Conservation (phyloP, 2,329 filamentous ascomycete genomes). For the Alternaria infectoria region DNA sequence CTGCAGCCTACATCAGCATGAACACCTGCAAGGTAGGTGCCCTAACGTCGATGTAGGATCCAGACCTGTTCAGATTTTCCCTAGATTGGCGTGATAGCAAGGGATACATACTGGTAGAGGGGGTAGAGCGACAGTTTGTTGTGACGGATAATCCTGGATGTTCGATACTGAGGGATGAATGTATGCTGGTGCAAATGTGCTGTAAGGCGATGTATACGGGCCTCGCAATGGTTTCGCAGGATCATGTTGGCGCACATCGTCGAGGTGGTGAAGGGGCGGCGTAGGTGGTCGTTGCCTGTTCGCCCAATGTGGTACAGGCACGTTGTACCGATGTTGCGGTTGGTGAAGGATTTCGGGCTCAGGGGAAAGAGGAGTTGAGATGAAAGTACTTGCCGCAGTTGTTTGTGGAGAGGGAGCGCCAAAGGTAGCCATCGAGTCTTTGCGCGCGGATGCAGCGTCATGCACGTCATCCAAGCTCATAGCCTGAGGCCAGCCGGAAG, state of each 20-base stretch:
- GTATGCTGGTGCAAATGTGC: neutral
- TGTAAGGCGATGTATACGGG: neutral
- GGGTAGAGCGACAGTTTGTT: neutral
- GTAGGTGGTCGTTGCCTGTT: neutral
- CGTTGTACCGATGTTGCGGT: neutral
- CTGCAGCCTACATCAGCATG: too few relatives aligned
- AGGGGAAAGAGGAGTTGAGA: neutral
- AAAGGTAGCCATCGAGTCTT: neutral
- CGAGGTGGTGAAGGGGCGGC: conserved; percentile 3
- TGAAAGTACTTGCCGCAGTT: neutral
- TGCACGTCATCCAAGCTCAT: conserved; percentile 5
- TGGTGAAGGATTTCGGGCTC: neutral
- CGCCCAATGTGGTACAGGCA: neutral
- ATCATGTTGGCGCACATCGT: neutral
- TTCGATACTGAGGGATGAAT: neutral
- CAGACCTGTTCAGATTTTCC: too few relatives aligned
- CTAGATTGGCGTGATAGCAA: neutral
- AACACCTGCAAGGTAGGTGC: too few relatives aligned
- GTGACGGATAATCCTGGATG: neutral
- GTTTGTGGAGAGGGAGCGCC: neutral
- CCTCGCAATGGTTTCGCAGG: neutral
- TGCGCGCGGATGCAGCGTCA: neutral
- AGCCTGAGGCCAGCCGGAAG: neutral
- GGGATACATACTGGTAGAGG: neutral
- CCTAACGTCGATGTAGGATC: too few relatives aligned